These are phyloP conservation scores for Boletus patriciae DNA, from an alignment of 768 basidiomycete genomes.

Conservation along the genomic window DNA sequence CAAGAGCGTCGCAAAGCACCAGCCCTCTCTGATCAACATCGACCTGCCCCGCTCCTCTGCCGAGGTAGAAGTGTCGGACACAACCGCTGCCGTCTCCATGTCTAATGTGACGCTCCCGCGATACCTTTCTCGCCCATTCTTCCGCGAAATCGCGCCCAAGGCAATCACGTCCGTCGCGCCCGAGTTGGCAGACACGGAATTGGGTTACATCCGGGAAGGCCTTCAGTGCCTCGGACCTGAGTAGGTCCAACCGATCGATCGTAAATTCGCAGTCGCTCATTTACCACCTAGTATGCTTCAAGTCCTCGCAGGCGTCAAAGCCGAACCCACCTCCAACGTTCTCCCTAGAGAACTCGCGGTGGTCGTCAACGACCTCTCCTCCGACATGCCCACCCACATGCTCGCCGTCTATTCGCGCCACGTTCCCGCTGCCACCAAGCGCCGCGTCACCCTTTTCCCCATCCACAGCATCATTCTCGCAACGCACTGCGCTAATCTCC, in stretches of 20 bases:
- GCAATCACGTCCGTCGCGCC: slow-evolving; percentile 25
- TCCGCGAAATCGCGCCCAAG: slow-evolving; percentile 12
- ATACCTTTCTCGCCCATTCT: slow-evolving; percentile 23
- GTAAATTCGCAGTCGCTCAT: slow-evolving; percentile 6
- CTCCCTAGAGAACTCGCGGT: slow-evolving; percentile 32
- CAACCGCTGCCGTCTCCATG: slow-evolving; percentile 8
- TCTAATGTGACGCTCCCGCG: slow-evolving; percentile 22
- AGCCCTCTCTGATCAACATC: slow-evolving; percentile 29
- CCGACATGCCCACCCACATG: slow-evolving; percentile 35
- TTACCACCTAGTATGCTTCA: slow-evolving; percentile 26
- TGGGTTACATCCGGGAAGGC: slow-evolving; percentile 30
- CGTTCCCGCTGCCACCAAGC: slow-evolving; percentile 23
- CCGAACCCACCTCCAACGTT: slow-evolving; percentile 14
- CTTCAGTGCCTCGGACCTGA: slow-evolving; percentile 29
- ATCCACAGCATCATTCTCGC: slow-evolving; percentile 40
- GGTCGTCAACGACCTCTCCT: slow-evolving; percentile 30
- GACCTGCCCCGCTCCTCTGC: slow-evolving; percentile 24
- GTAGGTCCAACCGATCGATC: slow-evolving; percentile 9
- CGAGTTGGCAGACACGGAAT: slow-evolving; percentile 24
- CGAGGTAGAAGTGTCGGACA: slow-evolving; percentile 5
- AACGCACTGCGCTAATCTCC: slow-evolving; percentile 31
- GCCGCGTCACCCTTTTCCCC: slow-evolving; percentile 37
- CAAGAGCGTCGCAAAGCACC: slow-evolving; percentile 19
- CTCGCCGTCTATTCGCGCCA: slow-evolving; percentile 31
- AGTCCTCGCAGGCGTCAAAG: slow-evolving; percentile 31